A percentile compares a stretch with the other conserved stretches of the same genome.
Conservation (phyloP, 345 rosid genomes). For the Excoecaria agallocha region DNA sequence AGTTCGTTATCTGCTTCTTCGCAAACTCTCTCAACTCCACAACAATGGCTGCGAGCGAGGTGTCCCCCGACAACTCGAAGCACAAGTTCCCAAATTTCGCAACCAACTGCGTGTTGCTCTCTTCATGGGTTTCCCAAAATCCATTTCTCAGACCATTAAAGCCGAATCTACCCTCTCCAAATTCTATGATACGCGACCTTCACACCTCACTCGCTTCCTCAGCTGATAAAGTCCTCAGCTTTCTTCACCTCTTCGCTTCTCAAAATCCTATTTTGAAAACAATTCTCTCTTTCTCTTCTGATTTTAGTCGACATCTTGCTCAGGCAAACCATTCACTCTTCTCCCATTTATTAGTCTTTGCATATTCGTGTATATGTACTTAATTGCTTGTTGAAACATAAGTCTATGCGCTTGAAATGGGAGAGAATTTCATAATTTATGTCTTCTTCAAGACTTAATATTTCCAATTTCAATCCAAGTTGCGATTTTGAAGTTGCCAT, state of each 20-base stretch:
- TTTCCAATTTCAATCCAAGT: not conserved
- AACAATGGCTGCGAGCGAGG: conserved; percentile 34
- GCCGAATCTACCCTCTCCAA: conserved; percentile 31
- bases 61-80: conserved; percentile 26
- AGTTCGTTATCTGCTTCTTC: conserved; percentile 1
- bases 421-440: too few species aligned
- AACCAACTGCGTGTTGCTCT: conserved; percentile 35
- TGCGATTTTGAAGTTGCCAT: not conserved
- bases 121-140: conserved; percentile 45
- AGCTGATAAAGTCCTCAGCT: conserved; percentile 36
- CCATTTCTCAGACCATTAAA: conserved; percentile 34
- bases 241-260: conserved; percentile 42
- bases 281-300: conserved; percentile 42
- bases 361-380: not conserved
- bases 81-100: not conserved
- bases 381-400: too few species aligned
- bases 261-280: conserved; percentile 48
- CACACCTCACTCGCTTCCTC: conserved; percentile 45
- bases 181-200: conserved; percentile 34
- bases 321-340: conserved; percentile 28
- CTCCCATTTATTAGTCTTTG: not conserved
- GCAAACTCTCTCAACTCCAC: not conserved
- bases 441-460: not conserved
- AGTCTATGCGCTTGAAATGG: too few species aligned
- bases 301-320: conserved; percentile 17